Percentiles rank a stretch among this genome's conserved stretches.
These are phyloP conservation scores for Kuraishia piskuri DNA, from an alignment of 805 yeast species.

Conservation along the genomic window DNA sequence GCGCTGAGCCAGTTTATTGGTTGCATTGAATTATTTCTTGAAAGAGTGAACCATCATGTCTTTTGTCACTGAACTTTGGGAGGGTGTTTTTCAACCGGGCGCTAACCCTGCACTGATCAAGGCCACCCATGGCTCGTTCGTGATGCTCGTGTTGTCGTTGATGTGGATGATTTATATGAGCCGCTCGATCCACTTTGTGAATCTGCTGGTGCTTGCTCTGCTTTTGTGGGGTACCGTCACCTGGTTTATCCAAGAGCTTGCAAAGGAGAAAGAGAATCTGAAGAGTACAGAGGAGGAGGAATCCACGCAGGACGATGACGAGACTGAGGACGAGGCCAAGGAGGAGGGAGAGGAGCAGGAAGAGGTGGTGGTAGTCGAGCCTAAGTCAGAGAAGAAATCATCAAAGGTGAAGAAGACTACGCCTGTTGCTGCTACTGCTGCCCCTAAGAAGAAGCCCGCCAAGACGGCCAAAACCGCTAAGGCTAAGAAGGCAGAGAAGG, in stretches of 20 bases:
- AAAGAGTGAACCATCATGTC: slow-evolving; percentile 21
- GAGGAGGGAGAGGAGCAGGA: slow-evolving; percentile 7
- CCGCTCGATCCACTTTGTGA: slow-evolving; percentile 57
- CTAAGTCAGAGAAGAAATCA: not conserved
- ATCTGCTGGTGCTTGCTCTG: slow-evolving; percentile 31
- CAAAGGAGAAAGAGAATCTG: slow-evolving; percentile 30
- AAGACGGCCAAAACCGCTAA: not conserved
- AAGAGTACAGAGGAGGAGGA: slow-evolving; percentile 32
- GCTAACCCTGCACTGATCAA: slow-evolving; percentile 80
- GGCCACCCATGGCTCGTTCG: slow-evolving; percentile 84
- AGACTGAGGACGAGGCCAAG: slow-evolving; percentile 12
- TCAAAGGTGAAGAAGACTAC: not conserved
- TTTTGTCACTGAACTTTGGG: slow-evolving; percentile 71
- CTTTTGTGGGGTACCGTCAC: slow-evolving; percentile 72
- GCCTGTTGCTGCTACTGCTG: no score
- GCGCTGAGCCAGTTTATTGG: no score
- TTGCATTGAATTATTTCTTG: no score
- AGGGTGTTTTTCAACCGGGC: slow-evolving; percentile 88
- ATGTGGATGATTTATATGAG: slow-evolving; percentile 49
- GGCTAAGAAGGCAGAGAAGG: slow-evolving; percentile 5
- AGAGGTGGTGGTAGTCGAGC: not conserved
- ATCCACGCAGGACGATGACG: slow-evolving; percentile 8
- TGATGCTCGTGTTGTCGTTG: slow-evolving; percentile 50
- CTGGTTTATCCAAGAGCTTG: slow-evolving; percentile 79
- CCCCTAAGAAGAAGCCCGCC: not conserved